Conservation (phyloP, 2,329 filamentous ascomycete species). For the Epichloe baconii region DNA sequence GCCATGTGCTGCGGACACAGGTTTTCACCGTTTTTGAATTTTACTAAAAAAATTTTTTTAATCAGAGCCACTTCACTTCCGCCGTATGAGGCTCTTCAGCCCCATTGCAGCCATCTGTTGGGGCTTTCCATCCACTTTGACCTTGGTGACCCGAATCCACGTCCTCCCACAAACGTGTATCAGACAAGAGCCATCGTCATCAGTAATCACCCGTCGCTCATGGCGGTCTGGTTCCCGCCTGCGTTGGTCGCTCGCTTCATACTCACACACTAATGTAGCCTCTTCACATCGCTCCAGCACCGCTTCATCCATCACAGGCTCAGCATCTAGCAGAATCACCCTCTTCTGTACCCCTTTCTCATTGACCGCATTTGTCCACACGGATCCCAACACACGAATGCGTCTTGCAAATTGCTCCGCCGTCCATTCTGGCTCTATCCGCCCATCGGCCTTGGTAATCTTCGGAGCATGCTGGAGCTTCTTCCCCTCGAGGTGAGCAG, state of each 20-base stretch:
- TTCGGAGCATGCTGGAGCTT: slow-evolving; percentile 51
- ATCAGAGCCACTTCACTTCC: background rate
- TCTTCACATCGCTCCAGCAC: background rate
- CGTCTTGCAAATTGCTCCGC: slow-evolving; percentile 41
- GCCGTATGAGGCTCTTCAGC: slow-evolving; percentile 10
- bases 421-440: slow-evolving; percentile 41
- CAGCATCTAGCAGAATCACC: slow-evolving; percentile 26
- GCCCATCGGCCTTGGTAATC: slow-evolving; percentile 49
- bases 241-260: slow-evolving; percentile 1
- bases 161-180: background rate
- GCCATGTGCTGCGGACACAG: background rate
- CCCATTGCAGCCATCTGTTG: slow-evolving; percentile 14
- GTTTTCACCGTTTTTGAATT: too few relatives aligned
- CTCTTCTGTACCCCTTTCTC: slow-evolving; percentile 17
- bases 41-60: too few relatives aligned
- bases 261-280: slow-evolving; percentile 9
- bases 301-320: slow-evolving; percentile 10
- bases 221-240: background rate
- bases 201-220: slow-evolving; percentile 3
- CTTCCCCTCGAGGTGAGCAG: slow-evolving; percentile 8
- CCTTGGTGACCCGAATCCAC: slow-evolving; percentile 16
- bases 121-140: slow-evolving; percentile 22
- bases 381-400: slow-evolving; percentile 46
- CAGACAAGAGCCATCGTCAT: slow-evolving; percentile 3
- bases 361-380: slow-evolving; percentile 43